These are phyloP conservation scores for Elasticomyces elasticus DNA, from an alignment of 495 filamentous ascomycete genomes.

Conservation along the genomic window DNA sequence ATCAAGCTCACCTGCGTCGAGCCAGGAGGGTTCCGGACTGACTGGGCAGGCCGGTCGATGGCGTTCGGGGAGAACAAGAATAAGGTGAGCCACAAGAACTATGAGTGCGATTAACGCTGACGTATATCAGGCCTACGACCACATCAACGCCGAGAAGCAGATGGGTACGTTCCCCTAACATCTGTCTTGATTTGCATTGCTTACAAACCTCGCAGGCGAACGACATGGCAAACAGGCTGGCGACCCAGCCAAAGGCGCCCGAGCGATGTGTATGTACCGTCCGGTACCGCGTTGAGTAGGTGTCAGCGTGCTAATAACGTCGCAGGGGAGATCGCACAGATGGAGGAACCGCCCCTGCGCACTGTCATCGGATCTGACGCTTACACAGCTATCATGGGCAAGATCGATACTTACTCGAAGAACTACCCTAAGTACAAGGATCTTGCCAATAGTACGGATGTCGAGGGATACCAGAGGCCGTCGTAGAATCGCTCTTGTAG, in stretches of 20 bases:
- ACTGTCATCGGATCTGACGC: constrained; percentile 39
- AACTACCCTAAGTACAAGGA: constrained; percentile 38
- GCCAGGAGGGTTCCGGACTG: constrained; percentile 33
- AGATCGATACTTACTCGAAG: constrained; percentile 35
- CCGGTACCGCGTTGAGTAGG: too few species aligned
- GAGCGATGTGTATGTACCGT: constrained; percentile 33
- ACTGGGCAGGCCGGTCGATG: constrained; percentile 31
- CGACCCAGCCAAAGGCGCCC: constrained; percentile 37
- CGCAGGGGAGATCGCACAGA: constrained; percentile 33
- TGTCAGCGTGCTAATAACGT: neutral
- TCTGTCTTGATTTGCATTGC: neutral
- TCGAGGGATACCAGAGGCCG: constrained; percentile 29
- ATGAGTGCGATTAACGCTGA: neutral
- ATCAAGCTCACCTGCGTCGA: constrained; percentile 32
- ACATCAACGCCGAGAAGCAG: constrained; percentile 33
- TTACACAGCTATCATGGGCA: constrained; percentile 33
- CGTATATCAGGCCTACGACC: constrained; percentile 20
- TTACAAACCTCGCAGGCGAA: neutral
- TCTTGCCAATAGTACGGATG: constrained; percentile 38
- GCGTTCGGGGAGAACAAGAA: constrained; percentile 32
- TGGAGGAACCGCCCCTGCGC: constrained; percentile 38
- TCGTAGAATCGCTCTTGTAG: too few species aligned
- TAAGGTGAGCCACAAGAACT: constrained; percentile 14
- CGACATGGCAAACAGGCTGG: constrained; percentile 36
- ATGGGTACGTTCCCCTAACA: constrained; percentile 21